phyloP scores from a whole-genome alignment of 371 early-diverging fungal genomes.

The Furculomyces boomerangus region DNA sequence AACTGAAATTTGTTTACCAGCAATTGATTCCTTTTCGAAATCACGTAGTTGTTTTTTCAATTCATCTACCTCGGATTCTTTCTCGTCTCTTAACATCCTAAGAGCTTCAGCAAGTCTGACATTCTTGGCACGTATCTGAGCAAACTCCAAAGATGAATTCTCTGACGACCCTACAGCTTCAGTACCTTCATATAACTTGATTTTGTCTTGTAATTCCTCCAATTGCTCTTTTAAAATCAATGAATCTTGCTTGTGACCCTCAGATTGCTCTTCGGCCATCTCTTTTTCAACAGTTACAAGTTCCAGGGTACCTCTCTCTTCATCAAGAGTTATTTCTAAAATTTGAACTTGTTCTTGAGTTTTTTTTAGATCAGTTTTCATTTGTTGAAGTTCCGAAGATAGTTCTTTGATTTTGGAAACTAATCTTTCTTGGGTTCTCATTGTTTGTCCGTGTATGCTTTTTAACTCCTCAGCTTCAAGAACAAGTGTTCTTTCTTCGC shows the following conservation, averaged over 20 bases:
- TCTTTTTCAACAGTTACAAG: constrained; percentile 78
- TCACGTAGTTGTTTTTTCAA: constrained; percentile 37
- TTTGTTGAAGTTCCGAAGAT: constrained; percentile 50
- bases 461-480: constrained; percentile 51
- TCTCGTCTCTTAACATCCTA: constrained; percentile 59
- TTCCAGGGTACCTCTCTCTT: constrained; percentile 58
- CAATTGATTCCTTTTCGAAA: constrained; percentile 47
- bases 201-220: constrained; percentile 45
- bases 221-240: constrained; percentile 52
- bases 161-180: constrained; percentile 1
- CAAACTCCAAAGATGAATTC: constrained; percentile 28
- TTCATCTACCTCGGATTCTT: constrained; percentile 51
- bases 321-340: constrained; percentile 31
- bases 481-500: constrained; percentile 57
- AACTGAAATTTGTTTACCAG: constrained; percentile 33
- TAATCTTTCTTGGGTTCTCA: constrained; percentile 45
- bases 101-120: constrained; percentile 78
- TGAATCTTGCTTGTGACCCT: constrained; percentile 52
- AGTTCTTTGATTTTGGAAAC: constrained; percentile 44
- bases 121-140: constrained; percentile 61
- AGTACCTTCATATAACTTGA: constrained; percentile 2
- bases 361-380: constrained; percentile 31
- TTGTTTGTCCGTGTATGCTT: constrained; percentile 52
- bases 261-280: constrained; percentile 75
- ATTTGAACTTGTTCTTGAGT: not conserved